These are phyloP conservation scores for Larix kaempferi DNA, from an alignment of 75 land plant species.

Conservation along the genomic window DNA sequence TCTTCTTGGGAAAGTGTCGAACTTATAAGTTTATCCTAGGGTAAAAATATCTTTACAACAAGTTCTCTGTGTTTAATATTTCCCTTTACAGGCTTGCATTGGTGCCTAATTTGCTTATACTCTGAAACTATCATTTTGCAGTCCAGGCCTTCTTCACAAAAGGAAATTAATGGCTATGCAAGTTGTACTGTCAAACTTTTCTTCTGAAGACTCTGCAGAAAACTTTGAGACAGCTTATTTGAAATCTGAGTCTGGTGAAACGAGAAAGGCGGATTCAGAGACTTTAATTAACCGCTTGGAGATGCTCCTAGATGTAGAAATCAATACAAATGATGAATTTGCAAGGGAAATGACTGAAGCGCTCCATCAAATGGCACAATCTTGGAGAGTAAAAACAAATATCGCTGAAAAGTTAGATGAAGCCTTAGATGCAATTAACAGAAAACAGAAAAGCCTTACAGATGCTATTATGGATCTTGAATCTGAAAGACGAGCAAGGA, in stretches of 20 bases:
- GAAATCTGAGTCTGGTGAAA: no score
- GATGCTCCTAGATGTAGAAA: no score
- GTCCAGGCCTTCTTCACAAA: background rate
- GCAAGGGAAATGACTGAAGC: no score
- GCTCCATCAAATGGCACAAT: no score
- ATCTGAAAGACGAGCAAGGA: constrained; percentile 19
- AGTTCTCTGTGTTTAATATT: background rate
- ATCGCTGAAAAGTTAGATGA: no score
- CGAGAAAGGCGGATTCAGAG: no score
- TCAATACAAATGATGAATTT: no score
- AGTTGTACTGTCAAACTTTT: background rate
- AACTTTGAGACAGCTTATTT: background rate
- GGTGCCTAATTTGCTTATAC: background rate
- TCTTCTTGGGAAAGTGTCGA: constrained; percentile 24
- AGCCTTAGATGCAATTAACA: no score
- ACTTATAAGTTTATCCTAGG: constrained; percentile 32
- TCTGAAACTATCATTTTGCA: background rate
- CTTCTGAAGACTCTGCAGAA: background rate
- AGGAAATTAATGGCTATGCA: background rate
- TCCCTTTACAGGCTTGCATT: background rate
- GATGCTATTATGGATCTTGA: constrained; percentile 24
- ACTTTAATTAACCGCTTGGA: no score
- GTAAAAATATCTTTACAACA: no score
- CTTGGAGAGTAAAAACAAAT: no score
- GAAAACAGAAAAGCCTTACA: background rate